Evolutionary conservation across 805 yeast species (phyloP).

Genomic region (Nakazawaea siamensis): DNA sequence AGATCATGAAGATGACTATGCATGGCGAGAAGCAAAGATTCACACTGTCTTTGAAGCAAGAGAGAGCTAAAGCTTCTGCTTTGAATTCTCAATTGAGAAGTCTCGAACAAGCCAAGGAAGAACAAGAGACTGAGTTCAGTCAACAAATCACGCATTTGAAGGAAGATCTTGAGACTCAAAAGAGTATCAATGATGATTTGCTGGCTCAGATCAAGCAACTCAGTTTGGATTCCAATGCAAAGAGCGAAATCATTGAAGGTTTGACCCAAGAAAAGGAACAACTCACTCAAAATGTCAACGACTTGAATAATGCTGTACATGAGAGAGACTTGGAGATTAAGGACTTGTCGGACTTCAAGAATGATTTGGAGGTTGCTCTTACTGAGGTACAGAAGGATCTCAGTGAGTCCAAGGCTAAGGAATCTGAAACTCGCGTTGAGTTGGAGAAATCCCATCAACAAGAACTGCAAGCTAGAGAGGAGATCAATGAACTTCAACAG

Average conservation of each 20-base stretch:
- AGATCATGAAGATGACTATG: conserved; percentile 14
- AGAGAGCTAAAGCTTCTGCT: conserved; percentile 11
- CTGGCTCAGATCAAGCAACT: too few species aligned
- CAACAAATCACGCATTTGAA: conserved; percentile 1
- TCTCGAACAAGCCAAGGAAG: conserved; percentile 12
- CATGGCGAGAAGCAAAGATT: too few species aligned
- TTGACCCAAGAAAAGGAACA: neutral
- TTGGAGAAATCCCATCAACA: too few species aligned
- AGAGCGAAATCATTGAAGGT: conserved; percentile 4
- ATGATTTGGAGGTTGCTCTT: conserved; percentile 10
- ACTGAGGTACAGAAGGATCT: too few species aligned
- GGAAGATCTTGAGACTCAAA: conserved; percentile 8
- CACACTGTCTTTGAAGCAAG: conserved; percentile 12
- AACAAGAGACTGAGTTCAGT: conserved; percentile 5
- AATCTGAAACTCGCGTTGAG: conserved; percentile 4
- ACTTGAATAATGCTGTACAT: neutral
- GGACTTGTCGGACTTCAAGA: conserved; percentile 5
- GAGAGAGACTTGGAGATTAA: conserved; percentile 8
- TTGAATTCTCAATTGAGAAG: too few species aligned
- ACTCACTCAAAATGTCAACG: neutral
- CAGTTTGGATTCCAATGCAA: conserved; percentile 16
- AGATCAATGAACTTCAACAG: conserved; percentile 10
- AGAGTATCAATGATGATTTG: conserved; percentile 8
- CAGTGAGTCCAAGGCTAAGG: too few species aligned
- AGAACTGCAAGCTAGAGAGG: too few species aligned